Conservation (phyloP, 805 yeast species). For the Candida wancherniae region DNA sequence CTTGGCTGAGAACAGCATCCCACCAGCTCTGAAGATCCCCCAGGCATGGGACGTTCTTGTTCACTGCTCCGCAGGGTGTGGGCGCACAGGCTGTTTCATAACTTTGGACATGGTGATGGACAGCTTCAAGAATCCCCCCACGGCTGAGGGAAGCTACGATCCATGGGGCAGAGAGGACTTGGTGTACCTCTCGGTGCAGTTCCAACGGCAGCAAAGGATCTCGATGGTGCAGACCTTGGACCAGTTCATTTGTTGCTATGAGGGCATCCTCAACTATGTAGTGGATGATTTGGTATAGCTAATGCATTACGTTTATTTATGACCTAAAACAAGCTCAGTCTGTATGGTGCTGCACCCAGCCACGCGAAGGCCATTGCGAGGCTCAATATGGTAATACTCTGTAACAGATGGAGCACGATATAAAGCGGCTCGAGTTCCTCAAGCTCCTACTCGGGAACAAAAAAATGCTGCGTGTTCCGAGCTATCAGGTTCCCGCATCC, state of each 20-base stretch:
- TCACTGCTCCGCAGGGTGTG: constrained; percentile 61
- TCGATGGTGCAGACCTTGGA: constrained; percentile 82
- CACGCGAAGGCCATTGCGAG: too few species aligned
- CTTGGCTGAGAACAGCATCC: constrained; percentile 3
- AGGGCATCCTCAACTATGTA: constrained; percentile 26
- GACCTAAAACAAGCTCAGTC: too few species aligned
- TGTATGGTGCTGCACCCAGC: too few species aligned
- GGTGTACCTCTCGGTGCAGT: constrained; percentile 57
- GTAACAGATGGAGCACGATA: constrained; percentile 8
- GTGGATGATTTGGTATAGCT: constrained; percentile 9
- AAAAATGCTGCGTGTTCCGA: constrained; percentile 6
- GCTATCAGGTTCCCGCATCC: constrained; percentile 13
- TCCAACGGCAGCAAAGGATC: constrained; percentile 66
- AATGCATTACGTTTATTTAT: too few species aligned
- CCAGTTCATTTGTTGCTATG: constrained; percentile 73
- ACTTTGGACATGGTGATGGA: constrained; percentile 39
- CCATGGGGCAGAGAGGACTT: constrained; percentile 44
- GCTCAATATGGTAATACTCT: too few species aligned
- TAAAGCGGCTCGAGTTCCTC: constrained; percentile 8
- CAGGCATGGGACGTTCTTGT: constrained; percentile 28
- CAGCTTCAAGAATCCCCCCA: constrained; percentile 19
- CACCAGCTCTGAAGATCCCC: constrained; percentile 2
- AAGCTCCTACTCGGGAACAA: constrained; percentile 8
- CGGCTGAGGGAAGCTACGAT: constrained; percentile 16
- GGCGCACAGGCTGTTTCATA: constrained; percentile 52